A percentile compares a stretch with the other conserved stretches of the same genome.
Conservation (phyloP, 768 basidiomycete species). For the Boletus fagicola region DNA sequence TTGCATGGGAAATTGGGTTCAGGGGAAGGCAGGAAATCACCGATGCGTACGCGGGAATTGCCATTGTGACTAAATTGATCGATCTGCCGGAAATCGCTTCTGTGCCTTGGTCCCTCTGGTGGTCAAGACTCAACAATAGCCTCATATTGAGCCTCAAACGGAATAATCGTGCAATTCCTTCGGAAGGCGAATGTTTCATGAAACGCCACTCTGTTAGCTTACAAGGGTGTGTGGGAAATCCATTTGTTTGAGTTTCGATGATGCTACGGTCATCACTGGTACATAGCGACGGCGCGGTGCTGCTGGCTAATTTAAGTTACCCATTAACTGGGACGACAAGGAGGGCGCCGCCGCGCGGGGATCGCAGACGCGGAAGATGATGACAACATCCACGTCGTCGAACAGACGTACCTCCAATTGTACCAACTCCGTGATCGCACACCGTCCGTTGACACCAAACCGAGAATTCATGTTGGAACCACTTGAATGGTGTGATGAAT, state of each 20-base stretch:
- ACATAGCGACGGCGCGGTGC: not conserved
- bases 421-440: not conserved
- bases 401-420: not conserved
- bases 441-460: not conserved
- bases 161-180: constrained; percentile 1
- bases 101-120: constrained; percentile 1
- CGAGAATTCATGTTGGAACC: not conserved
- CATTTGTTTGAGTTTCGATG: not conserved
- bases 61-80: constrained; percentile 12
- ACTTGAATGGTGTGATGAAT: not conserved
- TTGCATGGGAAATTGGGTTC: constrained; percentile 7
- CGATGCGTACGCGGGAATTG: constrained; percentile 11
- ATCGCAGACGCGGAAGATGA: not conserved
- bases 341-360: not conserved
- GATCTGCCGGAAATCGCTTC: not conserved
- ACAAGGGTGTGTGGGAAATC: constrained; percentile 3
- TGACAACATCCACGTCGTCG: not conserved
- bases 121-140: too few relatives aligned
- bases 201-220: not conserved
- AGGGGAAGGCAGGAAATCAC: constrained; percentile 5
- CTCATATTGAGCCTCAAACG: not conserved
- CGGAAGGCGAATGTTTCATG: constrained; percentile 2
- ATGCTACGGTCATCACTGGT: not conserved
- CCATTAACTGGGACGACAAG: not conserved
- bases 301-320: too few relatives aligned